Percentiles rank a stretch among this genome's conserved stretches.
phyloP scores from a whole-genome alignment of 108 stramenopile genomes.

The Cylindrotheca fusiformis region DNA sequence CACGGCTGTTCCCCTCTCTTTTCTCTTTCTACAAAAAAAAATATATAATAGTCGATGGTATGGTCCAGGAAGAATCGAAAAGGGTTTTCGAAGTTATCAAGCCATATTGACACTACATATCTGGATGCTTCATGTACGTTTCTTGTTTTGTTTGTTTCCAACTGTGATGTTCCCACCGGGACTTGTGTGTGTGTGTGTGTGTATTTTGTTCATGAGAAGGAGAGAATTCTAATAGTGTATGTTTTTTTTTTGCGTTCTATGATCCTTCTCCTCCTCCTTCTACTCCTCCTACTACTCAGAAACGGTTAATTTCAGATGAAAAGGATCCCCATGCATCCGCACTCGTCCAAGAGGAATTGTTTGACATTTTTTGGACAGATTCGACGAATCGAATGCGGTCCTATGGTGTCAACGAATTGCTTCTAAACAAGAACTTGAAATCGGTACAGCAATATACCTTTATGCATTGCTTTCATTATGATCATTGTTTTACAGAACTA shows the following conservation, averaged over 20 bases:
- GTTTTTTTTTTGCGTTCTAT: too few species aligned
- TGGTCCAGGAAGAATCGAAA: slow-evolving; percentile 62
- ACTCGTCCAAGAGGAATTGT: slow-evolving; percentile 86
- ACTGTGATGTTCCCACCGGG: too few species aligned
- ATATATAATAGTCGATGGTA: slow-evolving; percentile 61
- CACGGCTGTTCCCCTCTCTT: slow-evolving; percentile 1
- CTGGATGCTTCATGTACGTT: slow-evolving; percentile 88
- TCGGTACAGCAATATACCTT: slow-evolving; percentile 88
- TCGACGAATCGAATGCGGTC: slow-evolving; percentile 73
- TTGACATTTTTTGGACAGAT: slow-evolving; percentile 88
- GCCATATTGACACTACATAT: slow-evolving; percentile 85
- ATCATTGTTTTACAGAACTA: slow-evolving; percentile 78
- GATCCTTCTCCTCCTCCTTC: too few species aligned
- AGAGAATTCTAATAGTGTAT: too few species aligned
- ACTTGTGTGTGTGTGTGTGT: too few species aligned
- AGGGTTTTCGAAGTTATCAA: slow-evolving; percentile 84
- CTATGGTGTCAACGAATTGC: slow-evolving; percentile 76
- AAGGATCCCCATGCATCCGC: slow-evolving; percentile 53
- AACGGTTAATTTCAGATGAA: slow-evolving; percentile 42
- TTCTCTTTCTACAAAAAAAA: slow-evolving; percentile 2
- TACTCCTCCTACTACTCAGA: too few species aligned
- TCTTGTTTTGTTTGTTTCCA: too few species aligned
- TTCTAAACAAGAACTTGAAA: slow-evolving; percentile 83
- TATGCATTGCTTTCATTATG: slow-evolving; percentile 76
- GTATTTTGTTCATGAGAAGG: too few species aligned